Evolutionary conservation across 495 filamentous ascomycete species (phyloP).

Genomic region (Penicillium cataractarum): DNA sequence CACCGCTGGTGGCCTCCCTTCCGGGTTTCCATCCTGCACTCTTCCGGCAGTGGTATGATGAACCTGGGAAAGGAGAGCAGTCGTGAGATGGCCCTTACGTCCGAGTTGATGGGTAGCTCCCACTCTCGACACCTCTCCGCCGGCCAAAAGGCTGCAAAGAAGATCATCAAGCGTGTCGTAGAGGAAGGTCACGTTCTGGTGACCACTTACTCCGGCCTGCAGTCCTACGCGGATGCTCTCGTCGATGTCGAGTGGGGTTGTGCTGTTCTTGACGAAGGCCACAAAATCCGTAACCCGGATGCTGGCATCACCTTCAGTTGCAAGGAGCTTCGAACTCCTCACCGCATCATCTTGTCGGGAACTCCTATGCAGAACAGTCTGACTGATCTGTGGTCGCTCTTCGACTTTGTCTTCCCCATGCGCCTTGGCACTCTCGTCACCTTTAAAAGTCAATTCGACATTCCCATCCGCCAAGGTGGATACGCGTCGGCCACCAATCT

Average conservation of each 20-base stretch:
- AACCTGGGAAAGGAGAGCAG: conserved; percentile 70
- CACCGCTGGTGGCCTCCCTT: conserved; percentile 97
- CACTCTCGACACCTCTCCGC: conserved; percentile 45
- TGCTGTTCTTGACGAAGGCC: conserved; percentile 93
- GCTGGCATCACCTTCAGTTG: conserved; percentile 88
- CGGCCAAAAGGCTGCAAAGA: conserved; percentile 66
- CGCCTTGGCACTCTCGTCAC: conserved; percentile 86
- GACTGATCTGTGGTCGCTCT: conserved; percentile 93
- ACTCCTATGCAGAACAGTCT: conserved; percentile 99
- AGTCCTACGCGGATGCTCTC: conserved; percentile 79
- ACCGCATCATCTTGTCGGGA: conserved; percentile 90
- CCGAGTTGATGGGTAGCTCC: conserved; percentile 38
- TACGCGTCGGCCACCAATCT: conserved; percentile 93
- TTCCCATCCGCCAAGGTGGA: conserved; percentile 87
- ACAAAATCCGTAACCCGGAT: conserved; percentile 96
- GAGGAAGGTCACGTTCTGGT: conserved; percentile 89
- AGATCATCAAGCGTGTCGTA: conserved; percentile 80
- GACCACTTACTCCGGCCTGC: conserved; percentile 91
- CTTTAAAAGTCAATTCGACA: conserved; percentile 87
- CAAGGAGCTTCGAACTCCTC: conserved; percentile 85
- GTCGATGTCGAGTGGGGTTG: conserved; percentile 87
- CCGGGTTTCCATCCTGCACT: conserved; percentile 91
- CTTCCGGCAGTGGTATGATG: conserved; percentile 94
- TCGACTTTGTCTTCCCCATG: conserved; percentile 97
- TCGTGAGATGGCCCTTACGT: conserved; percentile 67